These are phyloP conservation scores for Tricholoma bakamatsutake DNA, from an alignment of 768 basidiomycete genomes.

Conservation along the genomic window DNA sequence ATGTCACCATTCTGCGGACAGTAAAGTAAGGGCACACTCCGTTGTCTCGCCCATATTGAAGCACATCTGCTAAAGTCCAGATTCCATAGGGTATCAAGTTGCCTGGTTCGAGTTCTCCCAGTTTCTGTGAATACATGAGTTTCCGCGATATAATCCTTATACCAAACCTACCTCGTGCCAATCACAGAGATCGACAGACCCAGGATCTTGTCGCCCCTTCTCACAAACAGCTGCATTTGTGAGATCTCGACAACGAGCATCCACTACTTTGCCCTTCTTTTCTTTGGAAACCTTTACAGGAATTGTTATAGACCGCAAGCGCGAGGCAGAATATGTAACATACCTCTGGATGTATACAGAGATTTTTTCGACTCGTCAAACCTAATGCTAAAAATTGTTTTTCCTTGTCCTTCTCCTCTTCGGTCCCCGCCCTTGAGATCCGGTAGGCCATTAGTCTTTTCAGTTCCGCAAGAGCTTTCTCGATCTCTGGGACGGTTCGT, in stretches of 20 bases:
- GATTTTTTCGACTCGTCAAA: conserved; percentile 91
- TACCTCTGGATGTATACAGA: conserved; percentile 94
- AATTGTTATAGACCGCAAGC: neutral
- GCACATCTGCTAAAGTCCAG: conserved; percentile 90
- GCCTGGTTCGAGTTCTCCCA: conserved; percentile 78
- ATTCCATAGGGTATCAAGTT: conserved; percentile 80
- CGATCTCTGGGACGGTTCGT: conserved; percentile 98
- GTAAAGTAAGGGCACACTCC: conserved; percentile 93
- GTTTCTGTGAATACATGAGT: conserved; percentile 46
- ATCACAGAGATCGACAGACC: conserved; percentile 85
- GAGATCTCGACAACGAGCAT: conserved; percentile 93
- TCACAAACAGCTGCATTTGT: conserved; percentile 81
- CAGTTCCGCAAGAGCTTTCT: conserved; percentile 93
- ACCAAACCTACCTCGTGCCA: conserved; percentile 81
- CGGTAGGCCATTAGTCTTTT: conserved; percentile 93
- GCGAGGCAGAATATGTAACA: conserved; percentile 10
- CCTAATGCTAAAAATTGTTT: conserved; percentile 83
- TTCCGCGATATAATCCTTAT: neutral
- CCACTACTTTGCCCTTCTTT: conserved; percentile 97
- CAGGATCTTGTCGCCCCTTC: conserved; percentile 80
- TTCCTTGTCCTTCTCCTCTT: conserved; percentile 74
- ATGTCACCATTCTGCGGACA: conserved; percentile 84
- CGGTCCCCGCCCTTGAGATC: conserved; percentile 60
- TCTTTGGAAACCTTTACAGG: conserved; percentile 79
- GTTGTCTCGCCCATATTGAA: conserved; percentile 82